These are phyloP conservation scores for Arthroderma sp. DNA, from an alignment of 2,329 filamentous ascomycete genomes.

Conservation along the genomic window DNA sequence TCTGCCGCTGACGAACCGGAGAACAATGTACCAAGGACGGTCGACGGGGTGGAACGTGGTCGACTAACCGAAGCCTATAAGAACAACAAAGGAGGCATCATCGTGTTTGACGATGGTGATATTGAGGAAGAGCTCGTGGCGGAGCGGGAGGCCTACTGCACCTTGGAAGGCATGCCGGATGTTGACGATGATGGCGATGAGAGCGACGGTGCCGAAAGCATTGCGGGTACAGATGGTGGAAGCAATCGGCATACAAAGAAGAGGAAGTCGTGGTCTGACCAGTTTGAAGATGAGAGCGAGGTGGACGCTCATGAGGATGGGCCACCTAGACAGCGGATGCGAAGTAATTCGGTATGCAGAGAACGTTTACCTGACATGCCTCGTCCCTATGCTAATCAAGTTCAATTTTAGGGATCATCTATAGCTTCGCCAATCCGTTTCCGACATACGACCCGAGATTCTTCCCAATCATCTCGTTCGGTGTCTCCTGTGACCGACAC, in stretches of 20 bases:
- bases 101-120: slow-evolving; percentile 93
- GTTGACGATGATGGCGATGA: slow-evolving; percentile 57
- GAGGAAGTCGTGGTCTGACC: slow-evolving; percentile 65
- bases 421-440: slow-evolving; percentile 31
- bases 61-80: slow-evolving; percentile 59
- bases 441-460: slow-evolving; percentile 26
- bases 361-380: background rate
- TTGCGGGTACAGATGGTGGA: slow-evolving; percentile 42
- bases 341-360: slow-evolving; percentile 66
- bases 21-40: slow-evolving; percentile 33
- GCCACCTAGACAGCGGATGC: slow-evolving; percentile 62
- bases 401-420: slow-evolving; percentile 23
- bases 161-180: slow-evolving; percentile 82
- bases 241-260: slow-evolving; percentile 41
- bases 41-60: slow-evolving; percentile 57
- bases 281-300: slow-evolving; percentile 51
- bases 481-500: slow-evolving; percentile 31
- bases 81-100: slow-evolving; percentile 69
- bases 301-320: slow-evolving; percentile 51
- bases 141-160: slow-evolving; percentile 71
- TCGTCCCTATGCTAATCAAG: too few relatives aligned
- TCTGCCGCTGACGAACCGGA: background rate
- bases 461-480: slow-evolving; percentile 34
- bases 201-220: slow-evolving; percentile 43
- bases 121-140: slow-evolving; percentile 65